Base-by-base conservation (phyloP, 441 rosid species). In the Pelargonium exstipulatum region DNA sequence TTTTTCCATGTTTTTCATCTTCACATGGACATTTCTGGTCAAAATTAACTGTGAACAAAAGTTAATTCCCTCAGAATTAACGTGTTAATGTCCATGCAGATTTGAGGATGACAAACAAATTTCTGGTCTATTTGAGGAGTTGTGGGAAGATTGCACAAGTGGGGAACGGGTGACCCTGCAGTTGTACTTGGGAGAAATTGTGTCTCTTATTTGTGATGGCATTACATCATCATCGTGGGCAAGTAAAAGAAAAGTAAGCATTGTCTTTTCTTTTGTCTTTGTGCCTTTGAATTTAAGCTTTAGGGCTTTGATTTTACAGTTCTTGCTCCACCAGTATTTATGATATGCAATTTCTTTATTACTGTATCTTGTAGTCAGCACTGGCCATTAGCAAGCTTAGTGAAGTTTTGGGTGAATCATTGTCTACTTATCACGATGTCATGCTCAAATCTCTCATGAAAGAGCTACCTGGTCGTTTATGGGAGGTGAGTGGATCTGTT, bases 61-160 rank as follows among this genome's bases (percentile, higher is more conserved):
- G 17, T 62, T 14, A 2, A 29, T 32, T 13, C 13, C 68, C 43
- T 49, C 35, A 20, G 4, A 61, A 13, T 40, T 14, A 17, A 62
- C 18, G 17, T 58, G 65, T 71, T 73, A 58, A 66, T 22, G 58
- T n/a, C 69, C 74, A 32, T 83, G 64, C 90, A 95, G 99, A 83
- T 95, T 95, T 82, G 97, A 91, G 73, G 96, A 94, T 83, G 99
- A 94, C 79, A 90, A 90, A 83, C 63, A 76, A 77, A 82, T 90
- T 78, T 83, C 99, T 18, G 80, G 88, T 60, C 85, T 90, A 77
- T 91, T 87, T 84, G 99, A 95, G 87, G 99, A 95, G 71, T 79
- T 95, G 70, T 95, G 97, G 99, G 97, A 95, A 84, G 99, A 95
- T 79, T 87, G 78, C 66, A 85, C 90, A 51, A 88, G 94, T 79